Conservation (phyloP, 129 eudicot species). For the Pseudognaphalium luteoalbum region DNA sequence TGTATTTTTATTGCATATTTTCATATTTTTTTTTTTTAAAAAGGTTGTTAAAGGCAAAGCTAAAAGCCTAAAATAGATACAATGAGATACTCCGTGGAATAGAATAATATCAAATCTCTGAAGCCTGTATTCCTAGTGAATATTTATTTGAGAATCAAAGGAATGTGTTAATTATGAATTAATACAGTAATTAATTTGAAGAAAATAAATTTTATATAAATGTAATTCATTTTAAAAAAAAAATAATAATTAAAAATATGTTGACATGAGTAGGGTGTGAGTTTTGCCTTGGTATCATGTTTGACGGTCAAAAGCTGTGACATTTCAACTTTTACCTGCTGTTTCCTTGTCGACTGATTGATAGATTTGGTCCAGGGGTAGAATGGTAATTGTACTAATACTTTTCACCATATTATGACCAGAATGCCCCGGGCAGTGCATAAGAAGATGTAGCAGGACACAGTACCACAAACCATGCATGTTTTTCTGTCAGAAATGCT, state of each 20-base stretch:
- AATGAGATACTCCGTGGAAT: too few species aligned
- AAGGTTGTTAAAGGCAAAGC: too few species aligned
- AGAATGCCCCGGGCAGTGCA: conserved; percentile 65
- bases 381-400: background rate
- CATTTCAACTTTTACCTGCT: conserved; percentile 20
- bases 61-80: too few species aligned
- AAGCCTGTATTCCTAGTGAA: too few species aligned
- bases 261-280: background rate
- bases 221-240: background rate
- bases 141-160: too few species aligned
- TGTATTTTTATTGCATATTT: background rate
- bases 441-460: conserved; percentile 62
- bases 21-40: too few species aligned
- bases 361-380: conserved; percentile 17
- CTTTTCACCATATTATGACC: conserved; percentile 19
- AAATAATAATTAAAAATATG: background rate
- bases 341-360: conserved; percentile 7
- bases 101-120: too few species aligned
- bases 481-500: conserved; percentile 75
- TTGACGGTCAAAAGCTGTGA: conserved; percentile 22
- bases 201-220: too few species aligned
- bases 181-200: too few species aligned
- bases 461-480: conserved; percentile 77
- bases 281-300: background rate
- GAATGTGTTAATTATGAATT: too few species aligned